phyloP scores from a whole-genome alignment of 805 yeast species.

The Metschnikowia proteae region DNA sequence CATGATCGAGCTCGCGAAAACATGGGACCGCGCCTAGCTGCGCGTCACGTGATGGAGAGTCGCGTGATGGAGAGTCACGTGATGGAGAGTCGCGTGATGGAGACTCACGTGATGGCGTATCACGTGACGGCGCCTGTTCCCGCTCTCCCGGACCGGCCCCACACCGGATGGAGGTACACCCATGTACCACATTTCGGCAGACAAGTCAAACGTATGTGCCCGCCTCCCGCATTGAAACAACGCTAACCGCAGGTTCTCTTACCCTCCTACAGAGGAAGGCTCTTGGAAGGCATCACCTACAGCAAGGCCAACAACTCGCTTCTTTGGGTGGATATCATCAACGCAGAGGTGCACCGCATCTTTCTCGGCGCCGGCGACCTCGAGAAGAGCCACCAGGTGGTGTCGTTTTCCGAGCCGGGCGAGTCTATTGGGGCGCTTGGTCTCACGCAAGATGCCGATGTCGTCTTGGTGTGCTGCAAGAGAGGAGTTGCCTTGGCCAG shows the following conservation, averaged over 20 bases:
- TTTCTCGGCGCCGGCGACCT: conserved; percentile 16
- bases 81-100: no score
- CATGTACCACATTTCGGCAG: conserved; percentile 1
- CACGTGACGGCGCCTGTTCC: neutral
- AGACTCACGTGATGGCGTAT: no score
- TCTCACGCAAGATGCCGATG: conserved; percentile 50
- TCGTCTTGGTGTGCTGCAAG: conserved; percentile 58
- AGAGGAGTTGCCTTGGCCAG: conserved; percentile 59
- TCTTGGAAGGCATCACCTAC: conserved; percentile 67
- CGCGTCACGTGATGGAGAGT: neutral
- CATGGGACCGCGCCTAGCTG: conserved; percentile 40
- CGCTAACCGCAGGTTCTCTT: conserved; percentile 18
- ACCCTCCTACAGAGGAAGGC: conserved; percentile 39
- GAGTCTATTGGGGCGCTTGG: conserved; percentile 70
- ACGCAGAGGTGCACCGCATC: conserved; percentile 40
- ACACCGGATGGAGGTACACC: neutral
- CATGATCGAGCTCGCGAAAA: conserved; percentile 63
- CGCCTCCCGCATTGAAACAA: neutral
- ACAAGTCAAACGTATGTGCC: conserved; percentile 10
- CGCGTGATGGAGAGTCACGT: no score
- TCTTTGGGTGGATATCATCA: conserved; percentile 47
- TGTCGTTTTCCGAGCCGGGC: conserved; percentile 33
- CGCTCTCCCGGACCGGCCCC: no score
- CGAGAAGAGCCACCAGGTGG: conserved; percentile 31
- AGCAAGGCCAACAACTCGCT: conserved; percentile 51